These are phyloP conservation scores for Circinella umbellata DNA, from an alignment of 371 early-diverging fungal species.

Conservation along the genomic window DNA sequence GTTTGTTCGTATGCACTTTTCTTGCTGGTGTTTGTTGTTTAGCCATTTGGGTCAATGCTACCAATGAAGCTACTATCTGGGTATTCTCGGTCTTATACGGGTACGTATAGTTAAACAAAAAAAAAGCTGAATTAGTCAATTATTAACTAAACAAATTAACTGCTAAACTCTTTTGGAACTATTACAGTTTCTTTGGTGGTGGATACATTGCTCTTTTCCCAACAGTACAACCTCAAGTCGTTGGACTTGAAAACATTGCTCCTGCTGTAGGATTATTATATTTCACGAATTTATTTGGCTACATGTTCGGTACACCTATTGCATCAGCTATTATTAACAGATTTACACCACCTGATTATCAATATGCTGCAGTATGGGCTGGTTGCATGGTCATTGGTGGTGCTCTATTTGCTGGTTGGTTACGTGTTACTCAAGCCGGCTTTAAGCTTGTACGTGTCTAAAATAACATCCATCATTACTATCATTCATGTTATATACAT, in stretches of 20 bases:
- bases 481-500: too few relatives aligned
- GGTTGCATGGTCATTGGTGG: conserved; percentile 36
- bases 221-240: conserved; percentile 56
- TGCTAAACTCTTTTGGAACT: too few relatives aligned
- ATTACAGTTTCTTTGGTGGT: conserved; percentile 52
- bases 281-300: conserved; percentile 53
- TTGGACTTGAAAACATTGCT: conserved; percentile 50
- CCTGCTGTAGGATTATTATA: conserved; percentile 58
- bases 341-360: conserved; percentile 26
- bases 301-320: conserved; percentile 59
- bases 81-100: conserved; percentile 49
- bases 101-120: too few relatives aligned
- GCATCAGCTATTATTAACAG: conserved; percentile 50
- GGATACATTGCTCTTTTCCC: conserved; percentile 56
- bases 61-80: conserved; percentile 41
- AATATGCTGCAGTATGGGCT: conserved; percentile 26
- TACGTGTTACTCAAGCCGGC: conserved; percentile 39
- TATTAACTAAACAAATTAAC: too few relatives aligned
- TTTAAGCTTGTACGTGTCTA: conserved; percentile 20
- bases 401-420: conserved; percentile 31
- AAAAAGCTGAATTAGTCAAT: too few relatives aligned
- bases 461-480: neutral
- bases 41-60: conserved; percentile 46
- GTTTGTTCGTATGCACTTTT: conserved; percentile 51
- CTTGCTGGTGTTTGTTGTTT: conserved; percentile 45